A percentile compares a stretch with the other conserved stretches of the same genome.
These are phyloP conservation scores for Fusarium nisikadoi DNA, from an alignment of 2,329 filamentous ascomycete species.

Conservation along the genomic window DNA sequence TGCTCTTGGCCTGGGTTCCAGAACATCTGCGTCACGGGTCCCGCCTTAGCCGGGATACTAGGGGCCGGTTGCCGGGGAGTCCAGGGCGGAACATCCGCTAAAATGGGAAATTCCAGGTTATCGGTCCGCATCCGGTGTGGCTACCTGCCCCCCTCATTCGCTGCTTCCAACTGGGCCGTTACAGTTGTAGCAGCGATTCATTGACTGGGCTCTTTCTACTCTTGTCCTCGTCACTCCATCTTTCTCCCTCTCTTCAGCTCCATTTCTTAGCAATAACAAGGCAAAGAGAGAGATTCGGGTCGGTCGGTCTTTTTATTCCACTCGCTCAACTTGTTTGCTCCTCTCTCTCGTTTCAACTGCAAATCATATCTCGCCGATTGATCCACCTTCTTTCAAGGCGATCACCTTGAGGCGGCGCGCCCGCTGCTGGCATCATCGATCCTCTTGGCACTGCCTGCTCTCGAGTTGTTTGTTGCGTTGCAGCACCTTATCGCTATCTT, in stretches of 20 bases:
- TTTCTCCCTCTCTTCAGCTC: slow-evolving; percentile 14
- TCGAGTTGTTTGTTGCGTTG: slow-evolving; percentile 1
- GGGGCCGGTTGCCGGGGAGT: slow-evolving; percentile 33
- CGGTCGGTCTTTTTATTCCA: slow-evolving; percentile 22
- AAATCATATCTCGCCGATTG: slow-evolving; percentile 17
- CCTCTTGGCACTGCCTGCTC: slow-evolving; percentile 24
- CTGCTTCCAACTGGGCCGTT: slow-evolving; percentile 31
- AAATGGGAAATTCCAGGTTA: slow-evolving; percentile 32
- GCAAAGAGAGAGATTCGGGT: neutral
- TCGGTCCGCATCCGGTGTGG: slow-evolving; percentile 42
- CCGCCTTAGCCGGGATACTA: slow-evolving; percentile 19
- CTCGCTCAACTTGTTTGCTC: slow-evolving; percentile 23
- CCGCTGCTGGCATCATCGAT: slow-evolving; percentile 38
- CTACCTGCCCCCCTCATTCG: slow-evolving; percentile 28
- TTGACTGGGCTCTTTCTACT: slow-evolving; percentile 17
- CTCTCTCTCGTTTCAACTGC: slow-evolving; percentile 24
- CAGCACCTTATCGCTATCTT: slow-evolving; percentile 5
- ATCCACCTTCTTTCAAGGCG: slow-evolving; percentile 18
- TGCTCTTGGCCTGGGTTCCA: slow-evolving; percentile 3
- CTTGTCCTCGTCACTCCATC: slow-evolving; percentile 19
- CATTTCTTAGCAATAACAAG: slow-evolving; percentile 19
- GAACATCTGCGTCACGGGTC: slow-evolving; percentile 34
- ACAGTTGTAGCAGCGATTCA: slow-evolving; percentile 40
- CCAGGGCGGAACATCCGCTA: slow-evolving; percentile 37
- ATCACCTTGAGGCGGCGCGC: slow-evolving; percentile 33